Base-by-base conservation (phyloP, 2,329 filamentous ascomycete genomes). In the Thielaviopsis euricoi region DNA sequence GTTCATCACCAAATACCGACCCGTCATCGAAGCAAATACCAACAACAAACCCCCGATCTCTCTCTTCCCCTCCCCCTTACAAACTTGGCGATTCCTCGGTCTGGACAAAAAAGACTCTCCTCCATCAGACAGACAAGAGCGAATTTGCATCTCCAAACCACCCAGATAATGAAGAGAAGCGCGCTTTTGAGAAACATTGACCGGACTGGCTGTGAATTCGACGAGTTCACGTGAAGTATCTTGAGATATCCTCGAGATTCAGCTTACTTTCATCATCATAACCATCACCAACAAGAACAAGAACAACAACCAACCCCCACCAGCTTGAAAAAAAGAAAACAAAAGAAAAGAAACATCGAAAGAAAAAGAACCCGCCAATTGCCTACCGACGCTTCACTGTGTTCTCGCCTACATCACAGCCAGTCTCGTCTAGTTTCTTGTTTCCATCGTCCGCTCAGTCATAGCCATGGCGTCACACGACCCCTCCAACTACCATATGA, bases 171-270 rank as follows among this genome's bases (percentile, higher is more conserved):
- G 59, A 60, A 60, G 59, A 60, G 59, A 60, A 60, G 56, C 59
- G 59, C 59, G 59, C 56, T 57, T 56, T 60, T 60, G 56, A 60
- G 59, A 60, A 60, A 60, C 59, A 55, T 58, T 49, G 55, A 50
- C 37, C 59, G 59, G 59, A 60, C 59, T 60, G 59, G 59, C 59
- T 60, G 59, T 60, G 59, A 60, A 60, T 60, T 60, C 49, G 59
- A 60, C 59, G 59, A 60, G 56, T 60, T 60, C 59, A 60, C 59
- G 59, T 60, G 59, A 60, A 56, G 51, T 33, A 5, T 48, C 43
- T 48, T 48, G 43, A 48, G 29, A 33, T 33, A 33, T 6, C 6
- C n/a, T 48, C 19, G 7, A 48, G n/a, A 21, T 10, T 10, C 19
- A 48, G 43, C 43, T 48, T 48, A 19, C 7, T 52, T 43, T 46